Conservation (phyloP, 345 rosid genomes). For the Salix arbutifolia region DNA sequence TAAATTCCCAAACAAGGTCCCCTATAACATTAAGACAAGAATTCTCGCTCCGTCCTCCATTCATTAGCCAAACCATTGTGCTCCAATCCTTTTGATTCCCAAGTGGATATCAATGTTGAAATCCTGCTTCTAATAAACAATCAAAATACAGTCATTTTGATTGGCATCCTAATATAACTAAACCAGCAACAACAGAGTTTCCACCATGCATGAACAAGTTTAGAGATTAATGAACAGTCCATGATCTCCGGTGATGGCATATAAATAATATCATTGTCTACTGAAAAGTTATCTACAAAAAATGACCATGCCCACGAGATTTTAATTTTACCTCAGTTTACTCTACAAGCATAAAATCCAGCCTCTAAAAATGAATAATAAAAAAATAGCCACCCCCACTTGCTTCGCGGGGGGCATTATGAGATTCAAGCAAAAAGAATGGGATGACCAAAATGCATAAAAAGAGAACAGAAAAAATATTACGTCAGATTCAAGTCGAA, state of each 20-base stretch:
- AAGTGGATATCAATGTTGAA: neutral
- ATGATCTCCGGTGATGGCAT: too few relatives aligned
- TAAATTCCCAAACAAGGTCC: neutral
- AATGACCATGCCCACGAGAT: neutral
- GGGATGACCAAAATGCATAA: constrained; percentile 8
- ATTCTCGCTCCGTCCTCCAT: neutral
- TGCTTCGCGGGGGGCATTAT: constrained; percentile 6
- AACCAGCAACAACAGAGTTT: neutral
- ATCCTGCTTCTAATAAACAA: neutral
- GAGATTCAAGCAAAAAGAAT: constrained; percentile 23
- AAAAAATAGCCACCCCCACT: neutral
- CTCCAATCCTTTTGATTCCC: neutral
- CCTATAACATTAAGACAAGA: neutral
- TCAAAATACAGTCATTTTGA: neutral
- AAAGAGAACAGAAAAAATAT: constrained; percentile 7
- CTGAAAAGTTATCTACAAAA: neutral
- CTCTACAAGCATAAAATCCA: neutral
- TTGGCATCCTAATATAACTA: neutral
- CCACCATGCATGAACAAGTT: neutral
- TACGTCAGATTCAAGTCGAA: constrained; percentile 33
- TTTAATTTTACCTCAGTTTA: neutral
- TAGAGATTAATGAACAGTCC: neutral
- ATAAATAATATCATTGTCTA: neutral
- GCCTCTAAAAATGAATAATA: neutral
- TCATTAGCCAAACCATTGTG: neutral